Conservation (phyloP, 2,329 filamentous ascomycete species). For the Hypoxylon sp. region DNA sequence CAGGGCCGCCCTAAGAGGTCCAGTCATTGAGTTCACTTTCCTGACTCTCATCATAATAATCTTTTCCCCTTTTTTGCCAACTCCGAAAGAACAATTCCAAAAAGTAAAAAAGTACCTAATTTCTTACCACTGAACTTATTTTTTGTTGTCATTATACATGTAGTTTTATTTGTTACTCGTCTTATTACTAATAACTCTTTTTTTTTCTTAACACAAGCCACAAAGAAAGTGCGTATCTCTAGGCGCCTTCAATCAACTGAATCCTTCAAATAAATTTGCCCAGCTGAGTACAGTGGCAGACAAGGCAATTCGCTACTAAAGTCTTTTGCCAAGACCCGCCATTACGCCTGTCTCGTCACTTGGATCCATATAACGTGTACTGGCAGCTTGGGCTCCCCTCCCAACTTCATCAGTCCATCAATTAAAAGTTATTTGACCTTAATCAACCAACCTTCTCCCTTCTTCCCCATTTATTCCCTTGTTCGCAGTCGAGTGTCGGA, state of each 20-base stretch:
- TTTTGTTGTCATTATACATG: not conserved
- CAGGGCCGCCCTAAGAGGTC: not conserved
- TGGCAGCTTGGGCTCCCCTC: conserved; percentile 39
- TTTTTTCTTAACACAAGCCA: not conserved
- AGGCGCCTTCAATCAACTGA: not conserved
- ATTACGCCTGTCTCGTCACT: conserved; percentile 37
- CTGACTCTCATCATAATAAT: conserved; percentile 15
- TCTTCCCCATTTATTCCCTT: conserved; percentile 13
- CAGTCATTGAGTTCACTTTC: conserved; percentile 16
- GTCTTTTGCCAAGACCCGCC: conserved; percentile 38
- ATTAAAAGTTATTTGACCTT: conserved; percentile 32
- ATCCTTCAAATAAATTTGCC: conserved; percentile 7
- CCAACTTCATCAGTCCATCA: conserved; percentile 40
- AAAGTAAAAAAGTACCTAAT: not conserved
- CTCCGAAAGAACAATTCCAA: conserved; percentile 11
- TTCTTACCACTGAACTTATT: conserved; percentile 9
- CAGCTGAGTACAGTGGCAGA: conserved; percentile 5
- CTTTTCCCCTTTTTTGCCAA: conserved; percentile 29
- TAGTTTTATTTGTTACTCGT: not conserved
- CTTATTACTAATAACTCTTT: conserved; percentile 15
- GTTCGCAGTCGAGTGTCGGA: conserved; percentile 27
- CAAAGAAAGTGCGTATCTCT: not conserved
- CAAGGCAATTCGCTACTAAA: conserved; percentile 9
- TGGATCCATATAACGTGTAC: conserved; percentile 36
- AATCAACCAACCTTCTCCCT: conserved; percentile 34